phyloP scores from a whole-genome alignment of 2,329 filamentous ascomycete genomes.

The Monilinia fructicola region DNA sequence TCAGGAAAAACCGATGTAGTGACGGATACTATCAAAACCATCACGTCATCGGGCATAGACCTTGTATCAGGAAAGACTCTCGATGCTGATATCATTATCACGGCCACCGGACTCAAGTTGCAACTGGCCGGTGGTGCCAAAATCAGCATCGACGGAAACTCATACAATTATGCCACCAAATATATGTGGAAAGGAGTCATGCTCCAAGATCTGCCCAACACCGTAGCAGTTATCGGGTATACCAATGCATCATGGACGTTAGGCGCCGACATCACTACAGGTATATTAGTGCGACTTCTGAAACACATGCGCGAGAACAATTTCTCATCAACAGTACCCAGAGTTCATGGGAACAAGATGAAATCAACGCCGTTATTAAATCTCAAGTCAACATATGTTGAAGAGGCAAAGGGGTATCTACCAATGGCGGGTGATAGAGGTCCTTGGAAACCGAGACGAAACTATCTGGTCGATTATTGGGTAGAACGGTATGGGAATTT shows the following conservation, averaged over 20 bases:
- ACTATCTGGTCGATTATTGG: constrained; percentile 40
- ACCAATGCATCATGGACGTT: constrained; percentile 67
- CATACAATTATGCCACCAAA: constrained; percentile 49
- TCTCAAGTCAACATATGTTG: constrained; percentile 35
- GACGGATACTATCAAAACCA: constrained; percentile 53
- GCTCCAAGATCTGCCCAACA: constrained; percentile 66
- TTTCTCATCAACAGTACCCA: constrained; percentile 28
- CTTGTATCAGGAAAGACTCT: constrained; percentile 42
- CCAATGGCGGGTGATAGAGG: constrained; percentile 33
- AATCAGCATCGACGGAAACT: constrained; percentile 54
- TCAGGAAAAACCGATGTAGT: constrained; percentile 49
- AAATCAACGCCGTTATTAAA: constrained; percentile 28
- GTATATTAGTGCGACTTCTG: constrained; percentile 35
- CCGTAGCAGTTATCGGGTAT: constrained; percentile 62
- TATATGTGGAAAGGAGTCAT: constrained; percentile 65
- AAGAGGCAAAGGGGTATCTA: constrained; percentile 32
- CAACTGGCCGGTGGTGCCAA: constrained; percentile 54
- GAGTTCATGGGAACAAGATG: constrained; percentile 26
- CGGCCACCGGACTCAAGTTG: constrained; percentile 65
- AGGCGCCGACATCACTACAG: constrained; percentile 51
- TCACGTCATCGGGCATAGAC: constrained; percentile 50
- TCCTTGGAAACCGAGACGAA: constrained; percentile 36
- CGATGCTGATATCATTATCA: constrained; percentile 66
- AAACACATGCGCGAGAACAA: constrained; percentile 36
- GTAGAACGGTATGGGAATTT: constrained; percentile 34